phyloP scores from a whole-genome alignment of 768 basidiomycete species.

The Mycena epipterygia region DNA sequence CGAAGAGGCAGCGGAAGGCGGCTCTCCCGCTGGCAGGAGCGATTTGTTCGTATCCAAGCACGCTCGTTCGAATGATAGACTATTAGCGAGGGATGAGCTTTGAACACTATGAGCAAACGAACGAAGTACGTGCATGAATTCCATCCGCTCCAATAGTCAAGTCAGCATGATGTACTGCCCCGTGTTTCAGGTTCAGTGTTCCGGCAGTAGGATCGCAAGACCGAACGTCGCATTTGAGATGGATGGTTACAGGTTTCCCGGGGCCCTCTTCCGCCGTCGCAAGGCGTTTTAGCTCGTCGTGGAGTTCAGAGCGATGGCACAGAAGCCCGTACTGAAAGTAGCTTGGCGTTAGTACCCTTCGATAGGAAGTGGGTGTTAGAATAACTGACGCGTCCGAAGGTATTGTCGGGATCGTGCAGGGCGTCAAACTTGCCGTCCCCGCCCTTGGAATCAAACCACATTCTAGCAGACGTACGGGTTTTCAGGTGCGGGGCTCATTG shows the following conservation, averaged over 20 bases:
- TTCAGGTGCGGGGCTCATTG: too few species aligned
- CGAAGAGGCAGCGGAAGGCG: conserved; percentile 17
- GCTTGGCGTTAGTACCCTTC: neutral
- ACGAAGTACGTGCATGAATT: neutral
- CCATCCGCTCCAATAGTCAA: conserved; percentile 10
- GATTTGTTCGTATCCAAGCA: conserved; percentile 4
- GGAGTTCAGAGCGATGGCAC: neutral
- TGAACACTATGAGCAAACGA: neutral
- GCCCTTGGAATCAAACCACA: neutral
- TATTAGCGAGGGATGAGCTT: neutral
- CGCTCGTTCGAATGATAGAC: conserved; percentile 9
- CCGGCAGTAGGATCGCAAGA: neutral
- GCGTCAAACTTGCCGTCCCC: neutral
- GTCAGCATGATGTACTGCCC: neutral
- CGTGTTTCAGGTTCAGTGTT: neutral
- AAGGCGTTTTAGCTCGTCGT: too few species aligned
- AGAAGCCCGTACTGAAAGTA: neutral
- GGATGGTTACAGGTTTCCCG: neutral
- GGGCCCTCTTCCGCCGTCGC: neutral
- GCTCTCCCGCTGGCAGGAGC: neutral
- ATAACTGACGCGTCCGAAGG: neutral
- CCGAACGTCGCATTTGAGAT: neutral
- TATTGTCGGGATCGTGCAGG: neutral
- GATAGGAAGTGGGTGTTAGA: neutral
- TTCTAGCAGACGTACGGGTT: neutral